Evolutionary conservation across 495 filamentous ascomycete genomes (phyloP), one percentile per base, ranked within the genome.

Genomic region (Chaetomium fimeti): DNA sequence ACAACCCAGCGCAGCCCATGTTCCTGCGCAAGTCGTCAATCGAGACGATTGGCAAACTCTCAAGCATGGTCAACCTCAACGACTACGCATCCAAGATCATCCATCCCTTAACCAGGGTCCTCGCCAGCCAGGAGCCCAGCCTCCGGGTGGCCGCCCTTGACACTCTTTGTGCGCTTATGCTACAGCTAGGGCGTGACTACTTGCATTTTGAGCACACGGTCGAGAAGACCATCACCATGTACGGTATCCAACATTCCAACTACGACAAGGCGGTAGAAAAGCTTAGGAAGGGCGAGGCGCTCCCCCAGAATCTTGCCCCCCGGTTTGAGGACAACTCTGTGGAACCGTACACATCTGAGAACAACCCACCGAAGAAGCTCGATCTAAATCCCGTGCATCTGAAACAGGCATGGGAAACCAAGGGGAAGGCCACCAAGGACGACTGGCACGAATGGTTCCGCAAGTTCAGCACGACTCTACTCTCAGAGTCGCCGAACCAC

Each of bases 381-480:
- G 91, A 92, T 42, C 90, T 97, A 61, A 99, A 98, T 68, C 92
- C 97, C 59, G 91, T 97, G 69, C 94, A 99, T 80, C 82, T 99
- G 12, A 97, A 97, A 74, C 91, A 91, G 65, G 94, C 95, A 1
- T 99, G 95, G 94, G 95, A 98, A 68, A 92, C 95, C 4, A 91
- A 87, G 42, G 90, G 94, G 60, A 94, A 96, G 73, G 96, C 94
- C 20, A 99, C 94, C 2, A 87, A 90, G 55, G 94, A 99, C 72
- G 94, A 99, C 75, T 99, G 94, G 94, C 90, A 95, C 66, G 94
- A 99, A 75, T 99, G 94, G 94, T 96, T 97, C 74, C 85, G 95
- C 57, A 84, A 96, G 25, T 96, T 98, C 74, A 97, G 93, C 69
- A 91, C 97, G 22, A 96, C 97, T 67, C 83, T 99, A 24, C 82